These are phyloP conservation scores for Tetrahymena borealis DNA, from an alignment of 73 alveolate species.

Conservation along the genomic window DNA sequence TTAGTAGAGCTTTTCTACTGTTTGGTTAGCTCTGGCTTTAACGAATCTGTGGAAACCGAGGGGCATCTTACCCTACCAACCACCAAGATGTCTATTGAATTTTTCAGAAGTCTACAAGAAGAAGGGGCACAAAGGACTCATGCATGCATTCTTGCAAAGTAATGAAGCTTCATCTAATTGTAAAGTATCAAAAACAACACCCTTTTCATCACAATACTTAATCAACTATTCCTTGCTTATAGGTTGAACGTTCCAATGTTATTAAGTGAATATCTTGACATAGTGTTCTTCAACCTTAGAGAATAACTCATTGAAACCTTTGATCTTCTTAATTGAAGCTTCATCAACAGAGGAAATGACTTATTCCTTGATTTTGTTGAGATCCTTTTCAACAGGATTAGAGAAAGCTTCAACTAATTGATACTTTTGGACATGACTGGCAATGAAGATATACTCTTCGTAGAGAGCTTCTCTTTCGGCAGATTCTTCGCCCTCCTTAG, in stretches of 20 bases:
- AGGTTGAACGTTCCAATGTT: neutral
- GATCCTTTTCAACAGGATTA: neutral
- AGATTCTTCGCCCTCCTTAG: neutral
- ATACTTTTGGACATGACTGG: neutral
- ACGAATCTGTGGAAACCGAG: neutral
- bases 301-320: neutral
- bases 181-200: neutral
- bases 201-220: neutral
- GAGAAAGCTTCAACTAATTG: neutral
- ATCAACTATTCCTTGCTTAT: neutral
- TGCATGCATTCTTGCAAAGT: neutral
- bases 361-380: neutral
- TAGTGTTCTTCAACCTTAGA: neutral
- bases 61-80: neutral
- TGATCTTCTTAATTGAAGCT: neutral
- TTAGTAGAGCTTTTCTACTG: neutral
- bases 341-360: neutral
- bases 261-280: neutral
- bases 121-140: neutral
- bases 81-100: slow-evolving; percentile 2
- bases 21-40: neutral
- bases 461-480: neutral
- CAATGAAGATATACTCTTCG: neutral
- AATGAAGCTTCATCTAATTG: neutral
- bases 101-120: neutral